phyloP scores from a whole-genome alignment of 108 stramenopile genomes.

The Chaetoceros tenuissimus region DNA sequence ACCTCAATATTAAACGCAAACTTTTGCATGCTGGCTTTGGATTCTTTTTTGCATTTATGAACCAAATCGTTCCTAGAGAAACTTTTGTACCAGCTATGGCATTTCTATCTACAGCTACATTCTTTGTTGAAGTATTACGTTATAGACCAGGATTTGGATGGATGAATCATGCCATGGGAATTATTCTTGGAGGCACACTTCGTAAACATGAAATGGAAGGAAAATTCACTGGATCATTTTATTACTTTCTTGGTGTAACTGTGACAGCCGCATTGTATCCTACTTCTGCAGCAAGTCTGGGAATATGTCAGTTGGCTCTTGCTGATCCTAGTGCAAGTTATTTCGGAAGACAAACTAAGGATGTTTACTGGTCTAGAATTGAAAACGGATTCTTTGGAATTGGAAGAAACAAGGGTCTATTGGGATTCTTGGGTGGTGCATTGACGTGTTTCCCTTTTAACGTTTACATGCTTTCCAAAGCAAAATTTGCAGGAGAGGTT shows the following conservation, averaged over 20 bases:
- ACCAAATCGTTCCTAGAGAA: slow-evolving; percentile 58
- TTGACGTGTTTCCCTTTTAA: slow-evolving; percentile 70
- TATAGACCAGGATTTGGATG: slow-evolving; percentile 71
- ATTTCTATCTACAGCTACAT: slow-evolving; percentile 23
- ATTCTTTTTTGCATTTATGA: slow-evolving; percentile 60
- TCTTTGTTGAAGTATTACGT: slow-evolving; percentile 58
- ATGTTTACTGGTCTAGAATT: slow-evolving; percentile 78
- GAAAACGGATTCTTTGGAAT: slow-evolving; percentile 68
- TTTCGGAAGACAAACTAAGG: slow-evolving; percentile 65
- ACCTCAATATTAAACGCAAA: slow-evolving; percentile 63
- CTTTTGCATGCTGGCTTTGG: slow-evolving; percentile 64
- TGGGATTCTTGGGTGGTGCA: slow-evolving; percentile 78
- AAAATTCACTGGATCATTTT: slow-evolving; percentile 76
- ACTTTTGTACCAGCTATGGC: slow-evolving; percentile 56
- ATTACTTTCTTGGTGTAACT: slow-evolving; percentile 76
- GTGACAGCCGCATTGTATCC: slow-evolving; percentile 51
- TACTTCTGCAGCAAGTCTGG: slow-evolving; percentile 52
- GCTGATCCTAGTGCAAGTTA: slow-evolving; percentile 74
- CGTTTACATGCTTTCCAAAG: slow-evolving; percentile 50
- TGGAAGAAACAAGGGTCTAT: slow-evolving; percentile 78
- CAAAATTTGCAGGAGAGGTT: slow-evolving; percentile 29
- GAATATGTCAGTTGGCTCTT: slow-evolving; percentile 70
- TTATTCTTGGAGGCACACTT: slow-evolving; percentile 44
- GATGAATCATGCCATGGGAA: slow-evolving; percentile 64
- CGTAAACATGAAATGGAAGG: slow-evolving; percentile 87